phyloP scores from a whole-genome alignment of 192 early-diverging fungal genomes.

The Linderina pennispora region DNA sequence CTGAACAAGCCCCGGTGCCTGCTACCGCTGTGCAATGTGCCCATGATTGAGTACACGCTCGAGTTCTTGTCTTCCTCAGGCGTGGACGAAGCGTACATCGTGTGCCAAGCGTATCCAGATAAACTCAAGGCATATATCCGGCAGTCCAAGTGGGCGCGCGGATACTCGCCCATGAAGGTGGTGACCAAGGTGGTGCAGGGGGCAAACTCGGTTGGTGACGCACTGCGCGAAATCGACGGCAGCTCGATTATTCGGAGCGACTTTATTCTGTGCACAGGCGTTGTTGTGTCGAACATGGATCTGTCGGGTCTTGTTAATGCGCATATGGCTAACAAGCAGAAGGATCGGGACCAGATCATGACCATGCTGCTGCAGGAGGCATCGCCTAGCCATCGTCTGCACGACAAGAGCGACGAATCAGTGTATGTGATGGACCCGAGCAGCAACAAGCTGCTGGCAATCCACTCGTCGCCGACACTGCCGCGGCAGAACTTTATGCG shows the following conservation, averaged over 20 bases:
- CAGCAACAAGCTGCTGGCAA: constrained; percentile 75
- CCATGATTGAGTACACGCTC: constrained; percentile 93
- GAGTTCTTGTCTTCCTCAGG: constrained; percentile 85
- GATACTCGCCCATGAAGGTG: constrained; percentile 62
- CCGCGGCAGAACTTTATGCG: constrained; percentile 34
- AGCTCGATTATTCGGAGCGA: constrained; percentile 74
- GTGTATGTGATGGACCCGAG: constrained; percentile 79
- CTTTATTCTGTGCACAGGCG: constrained; percentile 87
- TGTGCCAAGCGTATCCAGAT: constrained; percentile 80
- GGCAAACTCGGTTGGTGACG: constrained; percentile 82
- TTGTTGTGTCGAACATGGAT: constrained; percentile 88
- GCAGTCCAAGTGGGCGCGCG: constrained; percentile 76
- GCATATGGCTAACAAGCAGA: constrained; percentile 65
- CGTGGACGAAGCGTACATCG: constrained; percentile 79
- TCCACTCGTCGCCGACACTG: constrained; percentile 53
- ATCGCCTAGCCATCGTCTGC: constrained; percentile 52
- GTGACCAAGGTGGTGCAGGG: constrained; percentile 66
- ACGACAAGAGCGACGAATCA: constrained; percentile 55
- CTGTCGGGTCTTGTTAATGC: constrained; percentile 66
- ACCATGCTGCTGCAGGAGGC: constrained; percentile 85
- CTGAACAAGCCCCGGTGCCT: constrained; percentile 82
- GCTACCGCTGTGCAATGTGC: constrained; percentile 91
- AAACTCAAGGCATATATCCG: constrained; percentile 77
- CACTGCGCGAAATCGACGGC: constrained; percentile 81
- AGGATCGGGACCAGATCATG: constrained; percentile 87